These are phyloP conservation scores for Potentilla sterilis DNA, from an alignment of 306 rosid species.

Conservation along the genomic window DNA sequence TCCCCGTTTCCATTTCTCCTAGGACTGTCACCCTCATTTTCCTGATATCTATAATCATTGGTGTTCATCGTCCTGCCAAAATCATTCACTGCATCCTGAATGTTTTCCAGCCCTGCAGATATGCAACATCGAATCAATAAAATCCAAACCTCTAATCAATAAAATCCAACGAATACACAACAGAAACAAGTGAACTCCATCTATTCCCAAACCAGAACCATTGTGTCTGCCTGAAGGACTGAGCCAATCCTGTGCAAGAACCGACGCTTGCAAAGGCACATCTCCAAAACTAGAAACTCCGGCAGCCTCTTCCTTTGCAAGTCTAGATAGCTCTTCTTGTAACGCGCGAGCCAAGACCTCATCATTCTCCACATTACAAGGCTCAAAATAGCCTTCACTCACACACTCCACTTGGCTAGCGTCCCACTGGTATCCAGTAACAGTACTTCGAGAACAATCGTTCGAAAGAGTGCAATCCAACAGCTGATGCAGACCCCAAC, in stretches of 20 bases:
- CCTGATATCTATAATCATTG: slow-evolving; percentile 17
- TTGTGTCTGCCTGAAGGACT: slow-evolving; percentile 44
- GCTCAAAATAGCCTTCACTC: slow-evolving; percentile 66
- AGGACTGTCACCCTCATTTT: slow-evolving; percentile 27
- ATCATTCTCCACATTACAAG: slow-evolving; percentile 57
- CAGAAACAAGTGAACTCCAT: slow-evolving; percentile 6
- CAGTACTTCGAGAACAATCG: slow-evolving; percentile 40
- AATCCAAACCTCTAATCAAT: not conserved
- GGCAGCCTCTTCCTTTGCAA: slow-evolving; percentile 52
- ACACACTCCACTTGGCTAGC: slow-evolving; percentile 59
- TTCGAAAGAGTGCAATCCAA: slow-evolving; percentile 74
- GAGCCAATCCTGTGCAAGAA: slow-evolving; percentile 73
- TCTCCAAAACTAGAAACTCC: slow-evolving; percentile 42
- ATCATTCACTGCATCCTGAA: slow-evolving; percentile 33
- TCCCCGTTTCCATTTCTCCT: slow-evolving; percentile 23
- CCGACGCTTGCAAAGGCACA: slow-evolving; percentile 46
- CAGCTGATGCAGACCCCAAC: slow-evolving; percentile 84
- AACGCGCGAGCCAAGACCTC: slow-evolving; percentile 85
- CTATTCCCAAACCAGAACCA: slow-evolving; percentile 38
- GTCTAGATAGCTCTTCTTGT: slow-evolving; percentile 72
- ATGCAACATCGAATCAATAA: slow-evolving; percentile 26
- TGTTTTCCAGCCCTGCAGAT: slow-evolving; percentile 44
- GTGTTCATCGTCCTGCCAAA: slow-evolving; percentile 30
- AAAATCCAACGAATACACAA: slow-evolving; percentile 8
- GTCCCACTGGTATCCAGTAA: slow-evolving; percentile 61